These are phyloP conservation scores for Ophiostoma sp. DNA, from an alignment of 2,329 filamentous ascomycete species.

Conservation along the genomic window DNA sequence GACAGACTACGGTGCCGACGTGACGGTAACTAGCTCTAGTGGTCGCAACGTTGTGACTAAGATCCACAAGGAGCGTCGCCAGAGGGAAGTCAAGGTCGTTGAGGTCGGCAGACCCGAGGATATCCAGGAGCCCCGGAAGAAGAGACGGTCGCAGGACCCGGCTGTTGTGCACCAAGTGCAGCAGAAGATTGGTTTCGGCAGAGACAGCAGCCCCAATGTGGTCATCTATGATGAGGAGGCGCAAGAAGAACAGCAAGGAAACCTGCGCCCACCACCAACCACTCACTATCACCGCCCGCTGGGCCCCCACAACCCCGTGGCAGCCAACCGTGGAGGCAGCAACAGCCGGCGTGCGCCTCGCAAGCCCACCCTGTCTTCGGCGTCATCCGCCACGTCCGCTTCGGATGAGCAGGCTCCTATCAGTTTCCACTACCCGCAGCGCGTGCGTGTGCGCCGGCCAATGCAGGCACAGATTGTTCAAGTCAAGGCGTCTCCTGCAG, in stretches of 20 bases:
- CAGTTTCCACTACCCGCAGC: conserved; percentile 34
- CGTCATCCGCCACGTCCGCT: conserved; percentile 19
- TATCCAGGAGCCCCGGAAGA: not conserved
- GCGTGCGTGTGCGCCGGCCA: conserved; percentile 26
- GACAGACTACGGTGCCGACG: not conserved
- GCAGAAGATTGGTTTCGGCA: not conserved
- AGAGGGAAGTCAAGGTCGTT: not conserved
- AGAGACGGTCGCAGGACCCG: conserved; percentile 15
- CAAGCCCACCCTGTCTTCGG: not conserved
- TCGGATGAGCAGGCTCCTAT: conserved; percentile 20
- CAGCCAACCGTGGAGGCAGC: not conserved
- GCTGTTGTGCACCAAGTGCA: conserved; percentile 23
- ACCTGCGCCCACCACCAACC: not conserved
- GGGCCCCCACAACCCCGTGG: conserved; percentile 7
- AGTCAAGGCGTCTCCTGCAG: conserved; percentile 15
- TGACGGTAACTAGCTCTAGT: not conserved
- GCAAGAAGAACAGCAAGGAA: not conserved
- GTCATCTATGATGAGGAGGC: not conserved
- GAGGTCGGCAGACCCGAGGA: not conserved
- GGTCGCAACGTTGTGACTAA: conserved; percentile 1
- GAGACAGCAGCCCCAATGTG: not conserved
- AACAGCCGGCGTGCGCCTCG: conserved; percentile 1
- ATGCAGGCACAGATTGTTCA: conserved; percentile 17
- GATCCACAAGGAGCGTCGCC: conserved; percentile 18
- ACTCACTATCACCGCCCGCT: conserved; percentile 16